Conservation (phyloP, 441 rosid species). For the Breynia disticha region DNA sequence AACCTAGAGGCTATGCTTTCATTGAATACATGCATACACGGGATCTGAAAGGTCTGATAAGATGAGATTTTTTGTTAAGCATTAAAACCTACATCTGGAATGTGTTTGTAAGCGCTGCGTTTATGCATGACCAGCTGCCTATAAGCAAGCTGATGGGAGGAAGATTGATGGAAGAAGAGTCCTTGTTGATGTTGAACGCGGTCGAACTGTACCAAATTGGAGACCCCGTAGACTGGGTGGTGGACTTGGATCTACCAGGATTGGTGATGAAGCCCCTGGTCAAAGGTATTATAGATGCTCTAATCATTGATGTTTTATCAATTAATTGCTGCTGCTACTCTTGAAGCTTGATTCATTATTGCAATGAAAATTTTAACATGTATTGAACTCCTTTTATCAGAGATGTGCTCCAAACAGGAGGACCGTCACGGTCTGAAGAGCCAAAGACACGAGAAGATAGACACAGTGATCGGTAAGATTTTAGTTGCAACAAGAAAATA, state of each 20-base stretch:
- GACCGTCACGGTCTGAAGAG: conserved; percentile 60
- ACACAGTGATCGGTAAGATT: conserved; percentile 39
- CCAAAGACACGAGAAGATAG: conserved; percentile 69
- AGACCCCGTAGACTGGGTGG: conserved; percentile 95
- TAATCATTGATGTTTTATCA: not conserved
- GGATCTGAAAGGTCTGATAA: conserved; percentile 75
- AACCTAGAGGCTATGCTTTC: conserved; percentile 91
- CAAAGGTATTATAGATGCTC: conserved; percentile 31
- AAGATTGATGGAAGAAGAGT: conserved; percentile 95
- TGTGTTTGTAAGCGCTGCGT: conserved; percentile 14
- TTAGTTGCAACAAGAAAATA: not conserved
- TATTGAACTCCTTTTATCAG: conserved; percentile 21
- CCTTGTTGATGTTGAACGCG: conserved; percentile 91
- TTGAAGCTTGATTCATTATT: conserved; percentile 6
- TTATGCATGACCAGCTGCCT: conserved; percentile 49
- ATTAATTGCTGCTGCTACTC: not conserved
- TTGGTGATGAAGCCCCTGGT: conserved; percentile 67
- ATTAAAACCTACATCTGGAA: not conserved
- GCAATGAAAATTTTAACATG: not conserved
- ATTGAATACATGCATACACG: conserved; percentile 83
- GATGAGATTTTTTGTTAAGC: not conserved
- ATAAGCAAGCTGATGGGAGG: conserved; percentile 95
- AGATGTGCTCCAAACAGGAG: conserved; percentile 54
- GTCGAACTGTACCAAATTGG: conserved; percentile 97
- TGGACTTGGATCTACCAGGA: conserved; percentile 88